Conservation (phyloP, 1,284 basidiomycete species). For the Ceratobasidium sp. region DNA sequence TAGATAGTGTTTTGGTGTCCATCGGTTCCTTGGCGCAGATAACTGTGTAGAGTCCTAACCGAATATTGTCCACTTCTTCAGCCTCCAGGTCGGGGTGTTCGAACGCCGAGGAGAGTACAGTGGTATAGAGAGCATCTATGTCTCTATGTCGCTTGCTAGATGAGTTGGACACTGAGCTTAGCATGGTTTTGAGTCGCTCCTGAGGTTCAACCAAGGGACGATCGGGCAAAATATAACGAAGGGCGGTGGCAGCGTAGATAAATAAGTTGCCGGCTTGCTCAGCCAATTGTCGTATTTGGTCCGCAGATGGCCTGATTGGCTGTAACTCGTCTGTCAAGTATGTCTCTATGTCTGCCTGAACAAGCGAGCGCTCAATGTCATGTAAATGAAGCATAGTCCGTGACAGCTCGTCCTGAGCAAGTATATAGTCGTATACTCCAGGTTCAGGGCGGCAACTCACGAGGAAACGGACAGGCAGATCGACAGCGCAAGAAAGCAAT, state of each 20-base stretch:
- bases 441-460: slow-evolving; percentile 41
- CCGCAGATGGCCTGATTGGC: not conserved
- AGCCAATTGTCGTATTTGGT: not conserved
- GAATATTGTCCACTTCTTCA: not conserved
- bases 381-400: not conserved
- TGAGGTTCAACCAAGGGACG: not conserved
- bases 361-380: slow-evolving; percentile 20
- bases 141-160: not conserved
- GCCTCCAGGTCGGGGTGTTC: not conserved
- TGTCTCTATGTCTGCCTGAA: slow-evolving; percentile 20
- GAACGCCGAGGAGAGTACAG: not conserved
- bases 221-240: not conserved
- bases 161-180: not conserved
- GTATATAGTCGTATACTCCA: not conserved
- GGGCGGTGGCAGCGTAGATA: slow-evolving; percentile 24
- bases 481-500: not conserved
- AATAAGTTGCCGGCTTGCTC: slow-evolving; percentile 27
- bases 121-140: not conserved
- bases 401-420: not conserved
- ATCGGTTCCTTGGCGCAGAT: not conserved
- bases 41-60: not conserved
- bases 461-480: slow-evolving; percentile 10
- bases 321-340: not conserved
- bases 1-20: too few relatives aligned
- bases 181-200: not conserved